Conservation (phyloP, 345 rosid species). For the Kernera saxatilis region DNA sequence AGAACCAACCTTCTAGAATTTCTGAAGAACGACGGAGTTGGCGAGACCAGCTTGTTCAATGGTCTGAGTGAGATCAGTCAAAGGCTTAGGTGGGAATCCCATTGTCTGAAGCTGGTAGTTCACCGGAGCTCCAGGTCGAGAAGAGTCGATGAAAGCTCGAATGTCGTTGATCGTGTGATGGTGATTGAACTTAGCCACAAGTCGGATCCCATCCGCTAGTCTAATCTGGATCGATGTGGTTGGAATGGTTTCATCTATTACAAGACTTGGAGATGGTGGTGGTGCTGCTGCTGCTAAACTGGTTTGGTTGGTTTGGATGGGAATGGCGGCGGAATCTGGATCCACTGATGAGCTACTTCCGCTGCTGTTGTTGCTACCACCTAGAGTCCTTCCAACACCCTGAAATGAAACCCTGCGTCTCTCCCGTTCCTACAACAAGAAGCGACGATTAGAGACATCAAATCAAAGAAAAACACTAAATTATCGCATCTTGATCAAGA, state of each 20-base stretch:
- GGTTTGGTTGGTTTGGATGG: slow-evolving; percentile 36
- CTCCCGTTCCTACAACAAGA: slow-evolving; percentile 60
- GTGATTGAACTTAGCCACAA: slow-evolving; percentile 61
- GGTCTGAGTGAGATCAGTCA: slow-evolving; percentile 56
- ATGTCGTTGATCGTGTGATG: slow-evolving; percentile 65
- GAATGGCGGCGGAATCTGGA: slow-evolving; percentile 22
- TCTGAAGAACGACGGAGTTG: slow-evolving; percentile 91
- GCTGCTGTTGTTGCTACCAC: slow-evolving; percentile 38
- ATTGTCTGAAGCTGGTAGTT: slow-evolving; percentile 83
- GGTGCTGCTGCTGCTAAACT: slow-evolving; percentile 29
- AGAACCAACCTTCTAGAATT: slow-evolving; percentile 32
- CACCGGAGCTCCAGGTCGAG: slow-evolving; percentile 56
- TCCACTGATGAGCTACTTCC: slow-evolving; percentile 24
- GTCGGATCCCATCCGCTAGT: slow-evolving; percentile 79
- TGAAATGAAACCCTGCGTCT: slow-evolving; percentile 63
- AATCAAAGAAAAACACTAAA: neutral
- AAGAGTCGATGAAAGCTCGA: slow-evolving; percentile 59
- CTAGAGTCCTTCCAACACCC: slow-evolving; percentile 89
- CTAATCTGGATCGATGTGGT: slow-evolving; percentile 83
- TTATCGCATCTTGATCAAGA: too few species aligned
- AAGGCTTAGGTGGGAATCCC: slow-evolving; percentile 96
- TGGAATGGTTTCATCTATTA: slow-evolving; percentile 63
- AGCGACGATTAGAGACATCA: neutral
- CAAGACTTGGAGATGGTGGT: slow-evolving; percentile 32
- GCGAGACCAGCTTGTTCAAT: slow-evolving; percentile 82